phyloP scores from a whole-genome alignment of 331 rosid species.

The Rosa hybrid region DNA sequence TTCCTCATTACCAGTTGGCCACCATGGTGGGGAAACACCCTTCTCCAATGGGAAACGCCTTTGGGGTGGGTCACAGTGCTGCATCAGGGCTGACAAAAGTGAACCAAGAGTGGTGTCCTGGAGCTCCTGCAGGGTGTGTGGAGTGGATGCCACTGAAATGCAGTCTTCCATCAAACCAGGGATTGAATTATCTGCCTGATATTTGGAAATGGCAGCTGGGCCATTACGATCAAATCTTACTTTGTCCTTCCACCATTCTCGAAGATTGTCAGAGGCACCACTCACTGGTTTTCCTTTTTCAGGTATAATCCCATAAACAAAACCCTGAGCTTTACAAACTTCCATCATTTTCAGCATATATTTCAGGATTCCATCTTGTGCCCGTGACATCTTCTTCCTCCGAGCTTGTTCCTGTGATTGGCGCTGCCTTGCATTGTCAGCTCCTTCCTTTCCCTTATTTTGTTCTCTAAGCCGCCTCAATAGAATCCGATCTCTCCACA shows the following conservation, averaged over 20 bases:
- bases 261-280: conserved; percentile 90
- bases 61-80: conserved; percentile 97
- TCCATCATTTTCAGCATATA: conserved; percentile 98
- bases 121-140: conserved; percentile 87
- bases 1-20: conserved; percentile 84
- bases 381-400: conserved; percentile 95
- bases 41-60: conserved; percentile 89
- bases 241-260: conserved; percentile 97
- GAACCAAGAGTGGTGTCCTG: conserved; percentile 93
- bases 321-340: conserved; percentile 93
- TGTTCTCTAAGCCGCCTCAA: conserved; percentile 70
- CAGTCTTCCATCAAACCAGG: conserved; percentile 71
- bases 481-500: conserved; percentile 83
- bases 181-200: conserved; percentile 69
- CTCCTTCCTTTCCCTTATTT: conserved; percentile 62
- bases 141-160: conserved; percentile 72
- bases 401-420: conserved; percentile 93
- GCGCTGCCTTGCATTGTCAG: conserved; percentile 57
- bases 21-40: conserved; percentile 94
- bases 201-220: conserved; percentile 88
- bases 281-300: conserved; percentile 93
- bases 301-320: conserved; percentile 89
- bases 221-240: conserved; percentile 92
- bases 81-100: conserved; percentile 85
- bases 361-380: conserved; percentile 88